Evolutionary conservation across 805 yeast species (phyloP).

Genomic region (Sporopachydermia lactativora): DNA sequence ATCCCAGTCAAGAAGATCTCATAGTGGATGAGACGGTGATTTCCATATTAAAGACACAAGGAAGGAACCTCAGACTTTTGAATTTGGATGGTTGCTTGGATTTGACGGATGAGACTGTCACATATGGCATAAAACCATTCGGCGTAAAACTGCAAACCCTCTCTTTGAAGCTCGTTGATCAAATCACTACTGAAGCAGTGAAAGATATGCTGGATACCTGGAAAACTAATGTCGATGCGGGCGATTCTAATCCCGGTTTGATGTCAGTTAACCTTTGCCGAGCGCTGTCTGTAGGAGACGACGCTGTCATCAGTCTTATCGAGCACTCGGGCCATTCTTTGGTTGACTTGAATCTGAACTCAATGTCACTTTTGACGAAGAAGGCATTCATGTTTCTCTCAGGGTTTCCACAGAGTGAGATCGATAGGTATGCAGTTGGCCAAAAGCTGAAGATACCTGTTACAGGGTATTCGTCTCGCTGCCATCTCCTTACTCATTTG

Average conservation of each 20-base stretch:
- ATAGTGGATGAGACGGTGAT: constrained; percentile 27
- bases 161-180: constrained; percentile 45
- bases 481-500: constrained; percentile 50
- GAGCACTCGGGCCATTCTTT: constrained; percentile 51
- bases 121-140: constrained; percentile 44
- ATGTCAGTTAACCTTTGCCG: constrained; percentile 46
- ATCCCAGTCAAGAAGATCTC: constrained; percentile 35
- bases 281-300: constrained; percentile 52
- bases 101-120: constrained; percentile 48
- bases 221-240: constrained; percentile 20
- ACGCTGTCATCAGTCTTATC: constrained; percentile 42
- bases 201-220: constrained; percentile 42
- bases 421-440: constrained; percentile 22
- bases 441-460: constrained; percentile 9
- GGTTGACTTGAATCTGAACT: constrained; percentile 59
- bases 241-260: constrained; percentile 36
- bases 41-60: constrained; percentile 30
- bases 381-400: constrained; percentile 13
- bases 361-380: constrained; percentile 43
- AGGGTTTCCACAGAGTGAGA: constrained; percentile 25
- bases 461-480: constrained; percentile 8
- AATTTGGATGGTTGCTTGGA: constrained; percentile 60
- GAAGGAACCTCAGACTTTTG: constrained; percentile 43
- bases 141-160: constrained; percentile 42
- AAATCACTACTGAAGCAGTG: constrained; percentile 57